phyloP scores from a whole-genome alignment of 352 stramenopile species.

The Plasmopara muralis region DNA sequence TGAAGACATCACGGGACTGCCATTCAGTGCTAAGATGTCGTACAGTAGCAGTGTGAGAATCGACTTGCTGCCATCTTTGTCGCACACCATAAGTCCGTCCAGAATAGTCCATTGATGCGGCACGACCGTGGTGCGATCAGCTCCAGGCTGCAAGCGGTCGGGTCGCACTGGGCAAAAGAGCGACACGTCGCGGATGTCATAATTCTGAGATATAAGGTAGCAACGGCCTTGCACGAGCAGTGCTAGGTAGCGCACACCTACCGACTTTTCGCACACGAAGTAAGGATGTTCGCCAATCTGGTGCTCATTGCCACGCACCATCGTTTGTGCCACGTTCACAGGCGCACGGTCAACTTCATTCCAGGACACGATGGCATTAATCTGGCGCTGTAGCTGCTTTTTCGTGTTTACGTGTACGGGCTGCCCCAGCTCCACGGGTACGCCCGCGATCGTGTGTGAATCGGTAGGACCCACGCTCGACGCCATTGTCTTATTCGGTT shows the following conservation, averaged over 20 bases:
- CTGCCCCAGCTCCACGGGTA: slow-evolving; percentile 61
- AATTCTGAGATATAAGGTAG: slow-evolving; percentile 80
- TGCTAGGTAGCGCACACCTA: slow-evolving; percentile 70
- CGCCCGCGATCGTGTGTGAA: slow-evolving; percentile 33
- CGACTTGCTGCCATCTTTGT: slow-evolving; percentile 68
- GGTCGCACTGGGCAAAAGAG: slow-evolving; percentile 76
- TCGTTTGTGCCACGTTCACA: slow-evolving; percentile 62
- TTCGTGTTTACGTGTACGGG: slow-evolving; percentile 59
- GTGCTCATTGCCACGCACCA: slow-evolving; percentile 66
- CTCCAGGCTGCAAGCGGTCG: slow-evolving; percentile 63
- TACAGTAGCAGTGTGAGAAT: slow-evolving; percentile 76
- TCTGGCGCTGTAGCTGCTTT: slow-evolving; percentile 76
- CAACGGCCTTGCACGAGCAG: slow-evolving; percentile 72
- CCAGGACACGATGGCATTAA: slow-evolving; percentile 79
- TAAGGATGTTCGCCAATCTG: slow-evolving; percentile 78
- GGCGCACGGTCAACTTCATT: slow-evolving; percentile 67
- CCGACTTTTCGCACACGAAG: slow-evolving; percentile 77
- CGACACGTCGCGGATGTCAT: slow-evolving; percentile 72
- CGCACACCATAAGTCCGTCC: slow-evolving; percentile 72
- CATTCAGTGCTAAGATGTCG: slow-evolving; percentile 82
- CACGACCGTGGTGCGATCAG: slow-evolving; percentile 63
- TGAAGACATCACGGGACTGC: slow-evolving; percentile 71
- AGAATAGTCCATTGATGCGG: slow-evolving; percentile 86
- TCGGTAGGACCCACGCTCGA: slow-evolving; percentile 3
- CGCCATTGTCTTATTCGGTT: slow-evolving; percentile 3